Conservation (phyloP, 176 grass and related monocot species). For the Aegilops longissima region DNA sequence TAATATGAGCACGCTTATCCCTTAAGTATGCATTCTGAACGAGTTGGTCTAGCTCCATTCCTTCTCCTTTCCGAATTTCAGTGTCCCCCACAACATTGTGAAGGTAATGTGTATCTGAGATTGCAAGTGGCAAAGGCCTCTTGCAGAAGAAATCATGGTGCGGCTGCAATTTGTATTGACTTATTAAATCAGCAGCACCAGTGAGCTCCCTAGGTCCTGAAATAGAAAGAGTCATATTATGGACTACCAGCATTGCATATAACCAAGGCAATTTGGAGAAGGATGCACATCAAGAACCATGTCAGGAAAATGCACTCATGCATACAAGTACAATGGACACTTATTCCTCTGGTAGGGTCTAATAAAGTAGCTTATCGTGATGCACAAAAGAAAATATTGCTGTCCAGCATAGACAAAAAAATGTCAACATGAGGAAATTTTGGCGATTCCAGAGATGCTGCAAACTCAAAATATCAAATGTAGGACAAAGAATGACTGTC, state of each 20-base stretch:
- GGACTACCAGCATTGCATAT: background rate
- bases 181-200: conserved; percentile 91
- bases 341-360: background rate
- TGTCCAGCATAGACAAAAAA: background rate
- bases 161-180: conserved; percentile 66
- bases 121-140: conserved; percentile 65
- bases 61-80: conserved; percentile 96
- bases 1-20: conserved; percentile 72
- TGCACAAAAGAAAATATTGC: background rate
- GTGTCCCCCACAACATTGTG: conserved; percentile 86
- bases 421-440: background rate
- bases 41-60: conserved; percentile 95
- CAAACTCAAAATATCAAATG: background rate
- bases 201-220: conserved; percentile 88
- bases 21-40: conserved; percentile 67
- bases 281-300: background rate
- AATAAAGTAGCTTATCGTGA: background rate
- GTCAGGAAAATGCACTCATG: background rate
- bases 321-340: background rate
- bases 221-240: conserved; percentile 26
- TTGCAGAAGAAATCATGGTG: conserved; percentile 99
- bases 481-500: background rate
- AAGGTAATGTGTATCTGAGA: conserved; percentile 96
- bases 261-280: background rate
- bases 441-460: background rate